Base-by-base conservation (phyloP, 306 rosid species). In the Potentilla sterilis region DNA sequence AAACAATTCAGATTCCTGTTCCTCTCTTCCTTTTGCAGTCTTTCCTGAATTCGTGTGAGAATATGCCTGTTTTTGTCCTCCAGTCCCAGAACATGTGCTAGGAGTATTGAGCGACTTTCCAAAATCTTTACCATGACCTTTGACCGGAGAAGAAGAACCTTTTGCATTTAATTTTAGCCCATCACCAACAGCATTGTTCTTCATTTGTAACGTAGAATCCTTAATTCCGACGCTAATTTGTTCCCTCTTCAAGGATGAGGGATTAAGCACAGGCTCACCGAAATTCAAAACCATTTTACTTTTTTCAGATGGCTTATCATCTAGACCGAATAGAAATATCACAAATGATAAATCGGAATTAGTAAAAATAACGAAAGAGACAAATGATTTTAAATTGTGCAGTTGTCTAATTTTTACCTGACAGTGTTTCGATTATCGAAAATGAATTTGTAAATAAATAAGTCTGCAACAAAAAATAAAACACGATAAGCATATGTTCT, bases 381-480 rank as follows among this genome's bases (percentile, higher is more conserved):
- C 11, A 13, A 35, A 76, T 46, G n/a, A 78, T 35, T 70, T 76
- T 82, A 78, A 78, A 65, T 80, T 74, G 66, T 73, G 74, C 76
- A 75, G 59, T 61, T 73, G 79, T 75, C 78, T 37, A 78, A 84
- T 74, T 83, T 72, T 83, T 78, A 96, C 99, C 99, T 88, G 98
- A 80, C 82, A 96, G 82, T 28, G 98, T 96, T 85, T 96, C 92
- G 41, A 92, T 74, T 83, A 96, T 92, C 44, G 99, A 96, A 82
- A 96, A 92, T 32, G 99, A 96, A 87, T 89, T 89, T 7, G 92
- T 83, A 88, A 96, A 96, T 70, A 86, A 49, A 80, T 96, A 96
- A 4, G 99, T 96, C 99, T 96, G 98, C 90, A 82, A 70, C 42
- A 66, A 43, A 77, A 71, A 64, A 72, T 47, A 83, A 32, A 81